Evolutionary conservation across 305 asterid species (phyloP), one percentile per base, ranked within the genome.

Genomic region (Rubia balearica): DNA sequence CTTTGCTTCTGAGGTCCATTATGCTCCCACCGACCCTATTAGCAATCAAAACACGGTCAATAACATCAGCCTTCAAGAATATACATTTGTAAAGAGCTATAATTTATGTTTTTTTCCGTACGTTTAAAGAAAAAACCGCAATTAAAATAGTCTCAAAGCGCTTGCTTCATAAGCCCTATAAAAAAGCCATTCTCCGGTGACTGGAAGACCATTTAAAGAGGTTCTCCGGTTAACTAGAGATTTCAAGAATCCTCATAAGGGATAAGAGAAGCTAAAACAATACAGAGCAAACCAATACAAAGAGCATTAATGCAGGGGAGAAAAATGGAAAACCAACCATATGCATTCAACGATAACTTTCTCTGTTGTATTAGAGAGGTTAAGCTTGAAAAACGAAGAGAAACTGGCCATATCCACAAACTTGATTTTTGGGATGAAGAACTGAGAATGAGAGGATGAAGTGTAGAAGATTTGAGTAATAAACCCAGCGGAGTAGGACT

Each of bases 1-100:
- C 97, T 80, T 92, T 92, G 81, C 98, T 92, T 84, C 96, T 82
- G 30, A 92, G 46, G 73, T 92, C 98, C 87, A 90, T 81, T 57
- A 97, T 97, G 7, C 96, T 83, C 57, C 98, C 98, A 64, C 98
- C 97, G 6, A 90, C 82, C 98, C 97, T 92, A 80, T 76, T 13
- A 49, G 16, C 38, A 55, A 53, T n/a, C n/a, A n/a, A n/a, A n/a
- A n/a, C n/a, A n/a, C n/a, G n/a, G n/a, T n/a, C n/a, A n/a, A n/a
- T n/a, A n/a, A n/a, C n/a, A n/a, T n/a, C n/a, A n/a, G n/a, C n/a
- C n/a, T n/a, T n/a, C n/a, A n/a, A n/a, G n/a, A n/a, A n/a, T n/a
- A n/a, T n/a, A n/a, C n/a, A n/a, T n/a, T n/a, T n/a, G n/a, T n/a
- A n/a, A n/a, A n/a, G n/a, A n/a, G n/a, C n/a, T n/a, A n/a, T n/a